Percentiles rank a stretch among this genome's conserved stretches.
Evolutionary conservation across 495 filamentous ascomycete species (phyloP).

Genomic region (Hyphodiscus hymeniophilus): DNA sequence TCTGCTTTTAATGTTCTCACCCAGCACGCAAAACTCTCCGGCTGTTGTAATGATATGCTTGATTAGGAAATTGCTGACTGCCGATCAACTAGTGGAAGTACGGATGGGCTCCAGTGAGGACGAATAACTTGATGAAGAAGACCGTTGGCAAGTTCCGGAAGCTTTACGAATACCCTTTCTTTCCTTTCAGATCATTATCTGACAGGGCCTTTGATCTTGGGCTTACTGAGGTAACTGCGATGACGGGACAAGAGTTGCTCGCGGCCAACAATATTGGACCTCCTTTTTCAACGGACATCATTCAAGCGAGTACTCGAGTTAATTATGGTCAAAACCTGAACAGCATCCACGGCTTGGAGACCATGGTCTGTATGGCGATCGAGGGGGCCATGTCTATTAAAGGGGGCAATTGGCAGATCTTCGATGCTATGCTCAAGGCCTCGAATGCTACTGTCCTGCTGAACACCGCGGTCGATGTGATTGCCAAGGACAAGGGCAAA

Average conservation of each 20-base stretch:
- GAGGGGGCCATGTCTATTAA: conserved; percentile 71
- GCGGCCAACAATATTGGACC: conserved; percentile 55
- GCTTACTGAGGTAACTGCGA: conserved; percentile 52
- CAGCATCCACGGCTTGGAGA: conserved; percentile 79
- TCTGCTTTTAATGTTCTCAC: no score
- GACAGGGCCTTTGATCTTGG: conserved; percentile 55
- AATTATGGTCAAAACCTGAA: conserved; percentile 90
- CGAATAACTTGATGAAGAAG: conserved; percentile 61
- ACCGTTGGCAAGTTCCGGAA: conserved; percentile 67
- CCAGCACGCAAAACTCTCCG: no score
- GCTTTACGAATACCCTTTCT: conserved; percentile 73
- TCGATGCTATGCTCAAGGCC: conserved; percentile 64
- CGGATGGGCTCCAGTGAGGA: conserved; percentile 66
- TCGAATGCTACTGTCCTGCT: conserved; percentile 52
- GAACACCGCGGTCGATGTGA: conserved; percentile 60
- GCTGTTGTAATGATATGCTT: no score
- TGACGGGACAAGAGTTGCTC: conserved; percentile 66
- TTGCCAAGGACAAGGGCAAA: conserved; percentile 38
- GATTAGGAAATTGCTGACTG: no score
- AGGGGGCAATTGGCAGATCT: conserved; percentile 95
- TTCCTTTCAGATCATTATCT: conserved; percentile 75
- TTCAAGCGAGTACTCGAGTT: conserved; percentile 88
- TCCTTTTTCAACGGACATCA: conserved; percentile 69
- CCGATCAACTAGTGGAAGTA: no score
- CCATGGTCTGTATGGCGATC: conserved; percentile 90